Evolutionary conservation across 2,329 filamentous ascomycete genomes (phyloP), one percentile per base, ranked within the genome.

Genomic region (Beauveria scarabaeidicola): DNA sequence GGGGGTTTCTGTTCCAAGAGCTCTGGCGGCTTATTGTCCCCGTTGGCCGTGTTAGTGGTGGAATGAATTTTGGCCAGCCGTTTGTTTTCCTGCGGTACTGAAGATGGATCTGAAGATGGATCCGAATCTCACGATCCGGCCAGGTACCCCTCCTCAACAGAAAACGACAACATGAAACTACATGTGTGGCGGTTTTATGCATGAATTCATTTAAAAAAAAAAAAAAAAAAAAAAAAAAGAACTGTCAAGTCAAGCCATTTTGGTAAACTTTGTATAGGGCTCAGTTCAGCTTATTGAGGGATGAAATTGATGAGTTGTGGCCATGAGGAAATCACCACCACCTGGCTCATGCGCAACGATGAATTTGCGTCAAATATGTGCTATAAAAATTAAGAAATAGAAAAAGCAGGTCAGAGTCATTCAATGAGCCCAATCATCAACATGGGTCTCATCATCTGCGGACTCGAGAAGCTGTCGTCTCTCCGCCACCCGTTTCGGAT

Each of bases 11-110:
- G 15, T 27, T 55, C 21, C 4, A 29, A 15, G 19, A 47, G 19
- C 13, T 21, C 27, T 6, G 25, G 19, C 19, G 13, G 54, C 15
- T 36, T 32, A 13, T 19, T 11, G 23, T 29, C 17, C 21, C 17
- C 52, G 17, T 54, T 54, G 43, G 27, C 29, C 7, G 29, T 48
- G 54, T 50, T 50, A 44, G 36, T 58, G 55, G 55, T 51, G 55
- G 55, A 58, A 58, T 43, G 21, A 36, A 29, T 8, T 50, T 57
- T 50, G 44, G 11, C 43, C 54, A 21, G 4, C 9, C 27, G 5
- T 5, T n/a, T n/a, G 13, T 38, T 27, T 52, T 15, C 15, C n/a
- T 7, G 29, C 32, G 0, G 5, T 9, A 19, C 15, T 21, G 53
- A 19, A 17, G n/a, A 15, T 7, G 43, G 19, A 6, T 57, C 15